A percentile compares a stretch with the other conserved stretches of the same genome.
phyloP scores from a whole-genome alignment of 257 asterid species.

The Striga asiatica region DNA sequence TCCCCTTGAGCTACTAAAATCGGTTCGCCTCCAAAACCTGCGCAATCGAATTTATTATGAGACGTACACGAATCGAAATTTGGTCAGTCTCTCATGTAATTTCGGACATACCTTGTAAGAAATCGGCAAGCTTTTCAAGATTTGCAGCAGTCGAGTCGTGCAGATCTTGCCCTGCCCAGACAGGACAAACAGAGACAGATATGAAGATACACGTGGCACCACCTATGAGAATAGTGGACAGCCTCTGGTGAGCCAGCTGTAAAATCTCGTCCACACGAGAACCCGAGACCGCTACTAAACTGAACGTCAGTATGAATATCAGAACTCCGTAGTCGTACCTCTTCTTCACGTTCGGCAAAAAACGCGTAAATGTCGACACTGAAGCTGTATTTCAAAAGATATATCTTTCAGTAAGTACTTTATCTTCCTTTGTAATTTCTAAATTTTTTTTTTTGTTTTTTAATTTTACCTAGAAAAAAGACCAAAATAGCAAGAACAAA shows the following conservation, averaged over 20 bases:
- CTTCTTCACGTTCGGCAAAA: constrained; percentile 40
- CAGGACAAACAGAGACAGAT: constrained; percentile 45
- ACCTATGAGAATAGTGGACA: constrained; percentile 46
- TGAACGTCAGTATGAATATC: constrained; percentile 60
- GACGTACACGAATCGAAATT: background rate
- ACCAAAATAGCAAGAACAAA: constrained; percentile 45
- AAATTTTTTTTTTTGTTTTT: background rate
- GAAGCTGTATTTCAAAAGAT: constrained; percentile 25
- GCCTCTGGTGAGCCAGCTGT: constrained; percentile 44
- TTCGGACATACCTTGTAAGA: constrained; percentile 45
- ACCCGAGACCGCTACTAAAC: constrained; percentile 59
- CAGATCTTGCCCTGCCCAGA: constrained; percentile 79
- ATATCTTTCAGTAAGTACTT: background rate
- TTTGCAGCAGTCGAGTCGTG: constrained; percentile 34
- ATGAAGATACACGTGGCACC: constrained; percentile 43
- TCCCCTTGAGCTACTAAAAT: background rate
- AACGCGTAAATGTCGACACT: constrained; percentile 36
- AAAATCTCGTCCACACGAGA: constrained; percentile 32
- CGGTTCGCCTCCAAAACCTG: background rate
- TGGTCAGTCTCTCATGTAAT: background rate
- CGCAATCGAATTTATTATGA: background rate
- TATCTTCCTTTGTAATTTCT: background rate
- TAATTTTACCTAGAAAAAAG: constrained; percentile 37
- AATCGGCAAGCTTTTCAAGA: constrained; percentile 38
- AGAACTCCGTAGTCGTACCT: constrained; percentile 59